Evolutionary conservation across 2,329 filamentous ascomycete species (phyloP).

Genomic region (Grosmannia clavigera): DNA sequence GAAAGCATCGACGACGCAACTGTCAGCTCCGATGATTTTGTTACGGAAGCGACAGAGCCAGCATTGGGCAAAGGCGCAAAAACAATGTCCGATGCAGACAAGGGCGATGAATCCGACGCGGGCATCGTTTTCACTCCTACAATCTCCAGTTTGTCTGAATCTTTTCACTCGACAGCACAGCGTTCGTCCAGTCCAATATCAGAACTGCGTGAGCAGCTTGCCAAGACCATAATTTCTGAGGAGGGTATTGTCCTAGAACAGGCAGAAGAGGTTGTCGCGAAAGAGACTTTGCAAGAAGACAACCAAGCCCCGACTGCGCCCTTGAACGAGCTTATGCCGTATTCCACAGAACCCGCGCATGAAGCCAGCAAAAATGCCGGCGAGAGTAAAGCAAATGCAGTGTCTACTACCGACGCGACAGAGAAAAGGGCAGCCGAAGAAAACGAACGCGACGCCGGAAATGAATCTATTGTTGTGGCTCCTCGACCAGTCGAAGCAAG

Average conservation of each 20-base stretch:
- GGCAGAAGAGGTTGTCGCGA: neutral
- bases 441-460: constrained; percentile 12
- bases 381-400: neutral
- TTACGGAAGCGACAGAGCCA: constrained; percentile 12
- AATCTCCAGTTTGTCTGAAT: constrained; percentile 12
- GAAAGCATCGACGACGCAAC: neutral
- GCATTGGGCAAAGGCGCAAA: constrained; percentile 9
- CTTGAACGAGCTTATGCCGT: neutral
- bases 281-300: neutral
- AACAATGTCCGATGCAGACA: constrained; percentile 9
- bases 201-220: neutral
- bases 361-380: neutral
- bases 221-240: neutral
- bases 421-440: constrained; percentile 2
- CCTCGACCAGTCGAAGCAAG: constrained; percentile 12
- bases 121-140: constrained; percentile 16
- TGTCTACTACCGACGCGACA: neutral
- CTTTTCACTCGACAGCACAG: constrained; percentile 1
- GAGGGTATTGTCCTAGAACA: neutral
- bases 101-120: constrained; percentile 16
- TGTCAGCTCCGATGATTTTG: constrained; percentile 6
- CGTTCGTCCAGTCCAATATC: neutral
- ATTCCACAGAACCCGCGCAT: neutral
- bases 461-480: constrained; percentile 17
- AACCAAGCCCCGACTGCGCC: neutral